Conservation (phyloP, 1,139 yeast species). For the Suhomyces yuchorum region DNA sequence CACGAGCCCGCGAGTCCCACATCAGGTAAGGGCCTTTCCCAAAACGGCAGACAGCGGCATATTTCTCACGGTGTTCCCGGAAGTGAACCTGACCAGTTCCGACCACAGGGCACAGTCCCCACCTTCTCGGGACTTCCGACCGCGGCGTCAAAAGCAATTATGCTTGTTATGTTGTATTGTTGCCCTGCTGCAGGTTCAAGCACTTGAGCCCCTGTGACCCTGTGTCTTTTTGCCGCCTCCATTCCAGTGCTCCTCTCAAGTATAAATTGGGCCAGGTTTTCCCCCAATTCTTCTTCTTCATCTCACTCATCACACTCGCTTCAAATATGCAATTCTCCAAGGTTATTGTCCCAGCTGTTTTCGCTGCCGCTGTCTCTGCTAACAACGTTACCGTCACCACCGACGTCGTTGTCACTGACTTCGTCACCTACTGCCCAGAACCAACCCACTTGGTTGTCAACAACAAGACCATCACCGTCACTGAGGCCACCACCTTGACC, state of each 20-base stretch:
- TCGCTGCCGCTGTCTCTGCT: constrained; percentile 43
- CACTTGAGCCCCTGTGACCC: background rate
- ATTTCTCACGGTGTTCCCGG: background rate
- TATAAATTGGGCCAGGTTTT: constrained; percentile 12
- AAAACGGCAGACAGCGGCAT: background rate
- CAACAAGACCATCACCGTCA: constrained; percentile 50
- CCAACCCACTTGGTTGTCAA: constrained; percentile 43
- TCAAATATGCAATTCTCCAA: constrained; percentile 45
- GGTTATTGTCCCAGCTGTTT: constrained; percentile 40
- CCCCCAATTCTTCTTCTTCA: constrained; percentile 6
- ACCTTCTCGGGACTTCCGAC: background rate
- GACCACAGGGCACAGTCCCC: background rate
- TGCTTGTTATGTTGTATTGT: background rate
- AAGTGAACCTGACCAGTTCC: no score
- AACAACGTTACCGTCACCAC: constrained; percentile 49
- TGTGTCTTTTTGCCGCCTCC: background rate
- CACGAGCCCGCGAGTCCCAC: background rate
- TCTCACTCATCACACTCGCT: constrained; percentile 27
- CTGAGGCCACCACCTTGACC: constrained; percentile 50
- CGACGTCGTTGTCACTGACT: constrained; percentile 46
- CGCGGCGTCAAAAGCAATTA: background rate
- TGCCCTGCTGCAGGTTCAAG: background rate
- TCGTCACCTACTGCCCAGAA: constrained; percentile 51
- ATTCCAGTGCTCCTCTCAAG: constrained; percentile 3
- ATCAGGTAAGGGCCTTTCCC: background rate